Conservation (phyloP, 2,329 filamentous ascomycete genomes). For the Ambrosiella beaveri region DNA sequence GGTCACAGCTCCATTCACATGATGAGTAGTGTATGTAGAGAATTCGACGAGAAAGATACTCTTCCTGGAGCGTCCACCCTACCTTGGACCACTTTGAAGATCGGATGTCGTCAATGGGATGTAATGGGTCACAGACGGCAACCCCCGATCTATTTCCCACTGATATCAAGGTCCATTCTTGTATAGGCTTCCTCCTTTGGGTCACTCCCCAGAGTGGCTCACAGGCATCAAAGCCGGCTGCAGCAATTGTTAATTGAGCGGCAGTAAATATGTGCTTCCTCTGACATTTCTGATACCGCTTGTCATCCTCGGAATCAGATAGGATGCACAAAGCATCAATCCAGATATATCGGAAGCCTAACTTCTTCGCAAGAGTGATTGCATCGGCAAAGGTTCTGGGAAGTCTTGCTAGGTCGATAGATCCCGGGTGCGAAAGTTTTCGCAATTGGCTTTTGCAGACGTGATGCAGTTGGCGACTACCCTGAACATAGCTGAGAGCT, state of each 20-base stretch:
- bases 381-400: background rate
- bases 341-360: background rate
- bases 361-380: background rate
- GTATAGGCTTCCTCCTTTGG: too few relatives aligned
- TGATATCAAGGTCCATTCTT: too few relatives aligned
- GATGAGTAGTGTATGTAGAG: background rate
- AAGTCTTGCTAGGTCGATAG: background rate
- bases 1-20: background rate
- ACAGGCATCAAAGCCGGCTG: background rate
- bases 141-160: background rate
- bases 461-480: background rate
- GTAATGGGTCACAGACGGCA: background rate
- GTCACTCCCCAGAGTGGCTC: too few relatives aligned
- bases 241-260: background rate
- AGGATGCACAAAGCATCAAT: background rate
- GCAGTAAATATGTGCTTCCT: background rate
- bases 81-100: background rate
- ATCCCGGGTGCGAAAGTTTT: background rate
- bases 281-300: background rate
- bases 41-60: background rate
- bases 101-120: background rate
- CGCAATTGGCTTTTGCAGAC: background rate
- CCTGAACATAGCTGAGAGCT: background rate
- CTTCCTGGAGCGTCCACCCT: background rate
- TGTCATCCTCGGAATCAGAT: background rate